Evolutionary conservation across 2,329 filamentous ascomycete species (phyloP).

Genomic region (Colletotrichum camelliae): DNA sequence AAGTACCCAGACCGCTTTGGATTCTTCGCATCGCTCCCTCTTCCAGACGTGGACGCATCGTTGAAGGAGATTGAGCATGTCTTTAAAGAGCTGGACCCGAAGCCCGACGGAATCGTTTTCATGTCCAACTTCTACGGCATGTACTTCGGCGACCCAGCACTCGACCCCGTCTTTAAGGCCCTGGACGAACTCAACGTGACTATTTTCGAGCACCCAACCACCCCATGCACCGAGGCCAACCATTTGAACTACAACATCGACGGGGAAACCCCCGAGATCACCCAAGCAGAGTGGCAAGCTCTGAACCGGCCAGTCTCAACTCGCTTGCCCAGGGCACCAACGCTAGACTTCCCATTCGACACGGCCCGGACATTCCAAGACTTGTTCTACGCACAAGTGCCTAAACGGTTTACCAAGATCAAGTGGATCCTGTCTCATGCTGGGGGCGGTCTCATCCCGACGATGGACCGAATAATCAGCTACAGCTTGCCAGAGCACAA

Average conservation of each 20-base stretch:
- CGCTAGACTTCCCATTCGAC: conserved; percentile 29
- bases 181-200: conserved; percentile 50
- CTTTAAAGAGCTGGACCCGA: conserved; percentile 39
- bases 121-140: conserved; percentile 57
- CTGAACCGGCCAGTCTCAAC: not conserved
- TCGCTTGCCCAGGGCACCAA: not conserved
- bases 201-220: conserved; percentile 62
- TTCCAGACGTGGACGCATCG: conserved; percentile 52
- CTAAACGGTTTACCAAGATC: conserved; percentile 25
- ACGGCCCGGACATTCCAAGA: conserved; percentile 23
- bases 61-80: conserved; percentile 52
- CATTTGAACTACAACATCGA: conserved; percentile 5
- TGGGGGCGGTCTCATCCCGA: conserved; percentile 28
- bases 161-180: conserved; percentile 52
- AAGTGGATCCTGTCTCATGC: conserved; percentile 32
- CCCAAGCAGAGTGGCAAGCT: not conserved
- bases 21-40: conserved; percentile 58
- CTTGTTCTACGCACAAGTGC: conserved; percentile 22
- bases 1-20: conserved; percentile 38
- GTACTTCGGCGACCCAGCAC: conserved; percentile 52
- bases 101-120: conserved; percentile 55
- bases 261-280: not conserved
- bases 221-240: conserved; percentile 40
- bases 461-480: conserved; percentile 22
- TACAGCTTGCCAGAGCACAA: not conserved